Base-by-base conservation (phyloP, 2,329 filamentous ascomycete genomes). In the Elsinoe fawcettii region DNA sequence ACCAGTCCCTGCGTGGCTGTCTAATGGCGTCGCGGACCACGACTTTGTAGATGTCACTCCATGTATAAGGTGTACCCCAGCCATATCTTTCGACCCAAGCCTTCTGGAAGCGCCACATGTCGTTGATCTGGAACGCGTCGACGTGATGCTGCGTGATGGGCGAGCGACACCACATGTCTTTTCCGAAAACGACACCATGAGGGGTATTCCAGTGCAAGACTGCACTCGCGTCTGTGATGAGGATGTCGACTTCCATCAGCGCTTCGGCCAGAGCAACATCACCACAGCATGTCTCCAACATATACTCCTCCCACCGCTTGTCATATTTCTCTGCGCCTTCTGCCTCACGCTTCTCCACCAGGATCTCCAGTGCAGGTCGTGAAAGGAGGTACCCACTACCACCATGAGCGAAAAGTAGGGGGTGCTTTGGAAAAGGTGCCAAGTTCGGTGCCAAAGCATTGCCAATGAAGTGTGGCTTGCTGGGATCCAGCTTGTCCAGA, bases 311-410 rank as follows among this genome's bases (percentile, higher is more conserved):
- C 37, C 37, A 41, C 14, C 37, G 37, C 7, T 6, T 2, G n/a
- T 41, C 37, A 6, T 11, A 41, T 7, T 9, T 20, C 14, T 41
- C n/a, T 9, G 37, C 11, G 2, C 37, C 37, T 16, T 41, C 37
- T 7, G 37, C 7, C 37, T 41, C 37, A 8, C 37, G 37, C n/a
- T n/a, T 20, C 6, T 41, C 2, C 1, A 41, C 70, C 2, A 74
- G 70, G 55, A 65, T 70, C 53, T 71, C 68, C 69, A 81, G 71
- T 2, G 77, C 78, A 3, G 74, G 69, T 2, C 74, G 72, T 0
- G 79, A 81, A 25, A 82, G 62, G 25, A 77, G 69, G 61, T 81
- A 78, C 2, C 79, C 79, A 3, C 73, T 76, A 0, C 80, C 80
- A 8, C 78, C 79, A 57, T 80, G 75, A 0, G 74, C 77, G 64